These are phyloP conservation scores for Coemansia sp. DNA, from an alignment of 192 early-diverging fungal genomes.

Conservation along the genomic window DNA sequence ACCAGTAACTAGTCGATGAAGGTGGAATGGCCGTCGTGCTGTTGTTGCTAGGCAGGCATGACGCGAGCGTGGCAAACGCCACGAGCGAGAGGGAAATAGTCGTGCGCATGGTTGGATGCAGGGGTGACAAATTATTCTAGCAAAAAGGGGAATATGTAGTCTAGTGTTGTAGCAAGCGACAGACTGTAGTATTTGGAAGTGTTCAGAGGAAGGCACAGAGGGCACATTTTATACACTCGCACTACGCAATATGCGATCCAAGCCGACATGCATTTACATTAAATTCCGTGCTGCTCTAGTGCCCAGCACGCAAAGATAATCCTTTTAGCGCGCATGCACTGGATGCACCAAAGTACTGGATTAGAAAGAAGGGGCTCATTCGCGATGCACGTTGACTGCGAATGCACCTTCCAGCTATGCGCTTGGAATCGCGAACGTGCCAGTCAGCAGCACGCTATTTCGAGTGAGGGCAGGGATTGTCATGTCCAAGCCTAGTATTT, in stretches of 20 bases:
- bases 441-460: not conserved
- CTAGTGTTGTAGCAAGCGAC: not conserved
- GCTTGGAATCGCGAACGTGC: not conserved
- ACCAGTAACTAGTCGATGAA: conserved; percentile 33
- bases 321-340: not conserved
- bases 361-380: not conserved
- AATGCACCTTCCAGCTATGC: not conserved
- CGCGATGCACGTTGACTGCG: not conserved
- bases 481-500: not conserved
- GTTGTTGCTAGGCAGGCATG: conserved; percentile 8
- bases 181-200: not conserved
- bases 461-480: not conserved
- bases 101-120: conserved; percentile 9
- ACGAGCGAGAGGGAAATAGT: conserved; percentile 5
- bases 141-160: not conserved
- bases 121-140: not conserved
- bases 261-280: not conserved
- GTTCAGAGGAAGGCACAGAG: not conserved
- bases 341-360: not conserved
- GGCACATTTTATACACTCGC: not conserved
- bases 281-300: conserved; percentile 4
- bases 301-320: not conserved
- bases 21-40: conserved; percentile 14
- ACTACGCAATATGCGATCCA: not conserved
- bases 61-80: conserved; percentile 14